Conservation (phyloP, 495 filamentous ascomycete species). For the Talaromyces wortmannii region DNA sequence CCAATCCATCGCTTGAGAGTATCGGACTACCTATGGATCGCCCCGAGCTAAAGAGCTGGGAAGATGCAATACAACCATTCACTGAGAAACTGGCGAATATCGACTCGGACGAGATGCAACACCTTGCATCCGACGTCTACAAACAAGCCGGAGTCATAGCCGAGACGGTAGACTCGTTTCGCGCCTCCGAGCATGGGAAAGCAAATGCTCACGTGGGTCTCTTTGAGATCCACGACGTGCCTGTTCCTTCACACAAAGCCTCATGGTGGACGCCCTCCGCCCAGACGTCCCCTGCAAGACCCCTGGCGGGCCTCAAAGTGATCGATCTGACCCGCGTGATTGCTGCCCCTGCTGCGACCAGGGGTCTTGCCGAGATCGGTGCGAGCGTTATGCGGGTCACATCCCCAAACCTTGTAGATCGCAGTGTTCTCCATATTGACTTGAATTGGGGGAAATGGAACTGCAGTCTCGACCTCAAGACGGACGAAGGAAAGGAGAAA, state of each 20-base stretch:
- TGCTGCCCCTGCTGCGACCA: conserved; percentile 44
- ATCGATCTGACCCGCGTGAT: conserved; percentile 50
- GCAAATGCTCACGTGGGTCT: conserved; percentile 42
- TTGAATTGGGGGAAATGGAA: conserved; percentile 53
- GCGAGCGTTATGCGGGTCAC: conserved; percentile 53
- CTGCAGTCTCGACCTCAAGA: conserved; percentile 38
- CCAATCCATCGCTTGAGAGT: conserved; percentile 29
- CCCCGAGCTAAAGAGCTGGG: neutral
- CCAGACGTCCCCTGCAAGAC: conserved; percentile 2
- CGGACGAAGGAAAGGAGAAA: conserved; percentile 28
- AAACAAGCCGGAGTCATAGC: conserved; percentile 48
- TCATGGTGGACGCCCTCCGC: conserved; percentile 30
- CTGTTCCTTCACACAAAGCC: conserved; percentile 21
- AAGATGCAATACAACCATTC: neutral
- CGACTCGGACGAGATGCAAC: neutral
- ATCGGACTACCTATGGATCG: conserved; percentile 28
- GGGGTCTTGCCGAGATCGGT: conserved; percentile 48
- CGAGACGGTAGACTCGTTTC: conserved; percentile 38
- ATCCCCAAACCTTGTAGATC: conserved; percentile 44
- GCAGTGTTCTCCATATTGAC: conserved; percentile 37
- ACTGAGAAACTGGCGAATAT: neutral
- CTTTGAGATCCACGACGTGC: conserved; percentile 31
- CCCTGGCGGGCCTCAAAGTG: conserved; percentile 20
- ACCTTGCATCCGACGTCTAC: conserved; percentile 9
- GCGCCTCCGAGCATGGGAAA: conserved; percentile 39